phyloP scores from a whole-genome alignment of 768 basidiomycete genomes.

The Neoboletus brunneissimus region DNA sequence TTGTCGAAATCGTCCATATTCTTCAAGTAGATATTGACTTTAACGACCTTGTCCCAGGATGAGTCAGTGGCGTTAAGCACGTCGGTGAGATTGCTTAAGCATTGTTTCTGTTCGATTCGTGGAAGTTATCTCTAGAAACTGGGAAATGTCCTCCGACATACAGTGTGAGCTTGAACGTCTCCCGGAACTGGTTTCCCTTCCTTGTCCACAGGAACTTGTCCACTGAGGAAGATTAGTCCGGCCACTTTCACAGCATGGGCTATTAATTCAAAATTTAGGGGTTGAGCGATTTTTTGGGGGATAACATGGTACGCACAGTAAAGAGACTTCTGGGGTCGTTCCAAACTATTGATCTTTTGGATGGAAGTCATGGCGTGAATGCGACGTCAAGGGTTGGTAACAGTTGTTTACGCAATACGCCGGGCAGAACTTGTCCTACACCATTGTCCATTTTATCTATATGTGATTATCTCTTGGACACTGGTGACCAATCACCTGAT shows the following conservation, averaged over 20 bases:
- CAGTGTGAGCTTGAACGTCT: slow-evolving; percentile 60
- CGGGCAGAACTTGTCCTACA: neutral
- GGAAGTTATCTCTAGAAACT: neutral
- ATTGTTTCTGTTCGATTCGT: slow-evolving; percentile 44
- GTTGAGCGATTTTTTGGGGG: neutral
- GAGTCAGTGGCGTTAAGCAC: slow-evolving; percentile 54
- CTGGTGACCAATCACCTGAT: slow-evolving; percentile 2
- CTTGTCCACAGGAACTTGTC: slow-evolving; percentile 52
- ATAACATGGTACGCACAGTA: slow-evolving; percentile 5
- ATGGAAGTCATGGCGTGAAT: slow-evolving; percentile 40
- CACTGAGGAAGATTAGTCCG: slow-evolving; percentile 60
- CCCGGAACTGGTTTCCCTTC: slow-evolving; percentile 49
- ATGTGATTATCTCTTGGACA: neutral
- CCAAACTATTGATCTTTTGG: slow-evolving; percentile 53
- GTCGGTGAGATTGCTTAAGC: slow-evolving; percentile 52
- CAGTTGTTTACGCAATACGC: neutral
- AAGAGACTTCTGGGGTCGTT: slow-evolving; percentile 35
- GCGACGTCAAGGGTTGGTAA: neutral
- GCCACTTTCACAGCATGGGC: slow-evolving; percentile 57
- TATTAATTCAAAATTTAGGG: slow-evolving; percentile 18
- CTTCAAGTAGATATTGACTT: slow-evolving; percentile 60
- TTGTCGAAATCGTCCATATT: slow-evolving; percentile 54
- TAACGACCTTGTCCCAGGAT: slow-evolving; percentile 57
- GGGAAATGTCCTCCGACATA: slow-evolving; percentile 24
- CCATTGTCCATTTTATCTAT: slow-evolving; percentile 3